Evolutionary conservation across 1,284 basidiomycete genomes (phyloP).

Genomic region (Caloboletus firmus): DNA sequence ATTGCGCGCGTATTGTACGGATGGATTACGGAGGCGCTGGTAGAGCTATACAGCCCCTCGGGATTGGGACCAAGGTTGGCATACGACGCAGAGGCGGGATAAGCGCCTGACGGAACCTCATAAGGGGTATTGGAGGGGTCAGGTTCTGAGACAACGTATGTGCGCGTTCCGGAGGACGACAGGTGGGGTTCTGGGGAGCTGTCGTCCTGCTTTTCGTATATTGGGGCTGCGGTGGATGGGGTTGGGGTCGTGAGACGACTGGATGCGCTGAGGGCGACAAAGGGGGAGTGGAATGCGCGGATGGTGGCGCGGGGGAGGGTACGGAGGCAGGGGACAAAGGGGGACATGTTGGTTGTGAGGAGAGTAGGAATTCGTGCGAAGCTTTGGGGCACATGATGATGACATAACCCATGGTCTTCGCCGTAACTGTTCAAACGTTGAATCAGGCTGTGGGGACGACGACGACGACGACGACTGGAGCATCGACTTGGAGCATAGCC

Average conservation of each 20-base stretch:
- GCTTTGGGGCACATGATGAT: constrained; percentile 22
- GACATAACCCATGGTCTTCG: constrained; percentile 22
- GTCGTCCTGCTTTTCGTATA: constrained; percentile 60
- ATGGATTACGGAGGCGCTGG: constrained; percentile 45
- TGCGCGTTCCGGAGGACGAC: constrained; percentile 47
- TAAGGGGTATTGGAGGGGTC: constrained; percentile 58
- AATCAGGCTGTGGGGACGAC: too few species aligned
- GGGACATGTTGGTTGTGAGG: constrained; percentile 18
- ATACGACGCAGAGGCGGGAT: constrained; percentile 57
- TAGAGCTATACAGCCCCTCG: constrained; percentile 43
- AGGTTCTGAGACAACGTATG: constrained; percentile 67
- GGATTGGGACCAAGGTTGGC: constrained; percentile 40
- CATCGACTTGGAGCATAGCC: not conserved
- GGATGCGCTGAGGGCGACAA: constrained; percentile 45
- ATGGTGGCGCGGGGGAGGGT: constrained; percentile 1
- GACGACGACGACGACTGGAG: not conserved
- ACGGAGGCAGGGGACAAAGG: constrained; percentile 5
- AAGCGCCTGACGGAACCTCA: constrained; percentile 66
- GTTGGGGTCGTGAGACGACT: constrained; percentile 36
- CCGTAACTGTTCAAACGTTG: too few species aligned
- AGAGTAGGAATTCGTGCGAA: constrained; percentile 23
- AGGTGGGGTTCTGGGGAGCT: constrained; percentile 47
- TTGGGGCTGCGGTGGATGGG: constrained; percentile 27
- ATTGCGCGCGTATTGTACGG: constrained; percentile 41
- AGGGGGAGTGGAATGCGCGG: constrained; percentile 62